phyloP scores from a whole-genome alignment of 2,329 filamentous ascomycete species.

The Macrophomina pseudophaseolina region DNA sequence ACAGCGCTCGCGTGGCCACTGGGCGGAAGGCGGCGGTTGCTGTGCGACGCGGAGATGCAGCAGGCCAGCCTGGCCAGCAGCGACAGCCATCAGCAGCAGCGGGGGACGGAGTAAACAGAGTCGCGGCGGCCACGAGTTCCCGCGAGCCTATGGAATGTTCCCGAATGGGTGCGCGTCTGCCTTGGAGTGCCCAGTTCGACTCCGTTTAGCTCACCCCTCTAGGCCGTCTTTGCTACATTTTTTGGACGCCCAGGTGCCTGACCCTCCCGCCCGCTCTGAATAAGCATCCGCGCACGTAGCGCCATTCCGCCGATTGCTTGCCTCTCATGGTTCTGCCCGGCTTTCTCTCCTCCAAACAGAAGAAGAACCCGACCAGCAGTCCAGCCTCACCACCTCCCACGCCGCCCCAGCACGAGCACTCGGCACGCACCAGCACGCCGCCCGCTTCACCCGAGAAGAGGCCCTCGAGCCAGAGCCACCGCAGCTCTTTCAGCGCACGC shows the following conservation, averaged over 20 bases:
- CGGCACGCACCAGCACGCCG: constrained; percentile 34
- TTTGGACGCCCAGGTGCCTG: constrained; percentile 21
- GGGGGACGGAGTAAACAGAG: constrained; percentile 6
- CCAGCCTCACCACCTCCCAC: constrained; percentile 28
- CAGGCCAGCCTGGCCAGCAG: neutral
- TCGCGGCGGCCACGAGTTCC: constrained; percentile 17
- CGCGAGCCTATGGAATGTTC: constrained; percentile 15
- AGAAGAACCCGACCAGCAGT: constrained; percentile 39
- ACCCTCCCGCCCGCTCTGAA: constrained; percentile 22
- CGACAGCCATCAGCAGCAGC: constrained; percentile 8
- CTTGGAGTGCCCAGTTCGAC: constrained; percentile 24
- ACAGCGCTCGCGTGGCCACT: neutral
- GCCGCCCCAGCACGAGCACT: constrained; percentile 28
- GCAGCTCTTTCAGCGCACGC: constrained; percentile 13
- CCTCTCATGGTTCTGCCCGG: constrained; percentile 26
- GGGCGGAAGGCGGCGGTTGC: neutral
- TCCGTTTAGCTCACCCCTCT: constrained; percentile 20
- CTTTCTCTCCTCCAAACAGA: constrained; percentile 41
- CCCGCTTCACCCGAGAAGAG: constrained; percentile 46
- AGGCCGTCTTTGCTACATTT: constrained; percentile 22
- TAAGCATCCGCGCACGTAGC: constrained; percentile 26
- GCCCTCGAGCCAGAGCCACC: constrained; percentile 28
- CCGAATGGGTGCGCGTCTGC: constrained; percentile 15
- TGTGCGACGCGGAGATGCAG: constrained; percentile 10
- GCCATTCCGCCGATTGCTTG: constrained; percentile 19